Base-by-base conservation (phyloP, 306 rosid genomes). In the Hippophae rhamnoides region DNA sequence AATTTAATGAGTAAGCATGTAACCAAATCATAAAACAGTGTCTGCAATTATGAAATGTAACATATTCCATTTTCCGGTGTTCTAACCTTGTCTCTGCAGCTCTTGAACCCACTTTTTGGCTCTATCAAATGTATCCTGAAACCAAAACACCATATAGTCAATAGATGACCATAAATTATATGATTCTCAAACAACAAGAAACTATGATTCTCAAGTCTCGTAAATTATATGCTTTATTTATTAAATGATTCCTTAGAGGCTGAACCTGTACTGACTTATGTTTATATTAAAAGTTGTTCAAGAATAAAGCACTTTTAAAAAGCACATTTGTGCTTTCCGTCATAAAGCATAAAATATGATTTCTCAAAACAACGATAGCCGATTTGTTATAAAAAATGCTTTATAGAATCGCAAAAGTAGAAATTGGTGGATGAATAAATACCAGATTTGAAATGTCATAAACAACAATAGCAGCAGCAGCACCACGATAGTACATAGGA, bases 401-500 rank as follows among this genome's bases (percentile, higher is more conserved):
- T 31, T 31, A 31, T 31, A 31, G 38, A 4, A 31, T 31, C 3
- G 3, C 38, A 31, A 4, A 31, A 31, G 68, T 18, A 18, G 23
- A 18, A 18, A n/a, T 62, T 41, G 52, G 23, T 57, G 41, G 77
- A 59, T 69, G 41, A 55, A 41, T 57, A 44, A 78, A 59, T 69
- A 84, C 92, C 76, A 59, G 61, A 72, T 70, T 87, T 50, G 95
- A 77, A 40, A 87, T 78, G 72, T 87, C 97, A 65, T 81, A 89
- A 5, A 86, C 92, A 45, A 89, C 85, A 13, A 89, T 69, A 55
- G 95, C 97, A 3, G 95, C 92, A 5, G 95, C 97, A 47, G 97
- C 97, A 43, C 97, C 97, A 1, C 95, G 86, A 72, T 89, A 89
- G 58, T 89, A 89, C 97, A 89, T 89, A 7, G 97, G 97, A 68